Evolutionary conservation across 805 yeast species (phyloP), one percentile per base, ranked within the genome.

Genomic region (Blastobotrys peoriensis): DNA sequence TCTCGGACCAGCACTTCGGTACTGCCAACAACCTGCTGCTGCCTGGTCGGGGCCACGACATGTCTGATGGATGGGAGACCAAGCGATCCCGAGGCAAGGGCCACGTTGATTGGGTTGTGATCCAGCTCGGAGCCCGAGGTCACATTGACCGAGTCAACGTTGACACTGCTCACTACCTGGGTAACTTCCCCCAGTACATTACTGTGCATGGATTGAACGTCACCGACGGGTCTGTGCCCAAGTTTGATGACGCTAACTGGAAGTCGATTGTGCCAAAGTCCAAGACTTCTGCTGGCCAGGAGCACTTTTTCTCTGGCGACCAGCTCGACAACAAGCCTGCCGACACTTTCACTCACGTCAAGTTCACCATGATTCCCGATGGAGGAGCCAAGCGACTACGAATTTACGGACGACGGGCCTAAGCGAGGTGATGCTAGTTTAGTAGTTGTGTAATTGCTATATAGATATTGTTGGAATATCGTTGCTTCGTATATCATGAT

Each of bases 61-160:
- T 91, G 98, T 79, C 93, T 41, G 98, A 93, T 60, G 98, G 98
- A 10, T 91, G 98, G 98, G 98, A 91, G 63, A 91, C 98, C 19
- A 78, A 77, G 56, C 78, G 98, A 62, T 87, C 96, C 1, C 76
- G 98, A 62, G 71, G 68, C 9, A 76, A 80, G 3, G 88, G 86
- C 36, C 98, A 91, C 62, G 79, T 76, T 33, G 98, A 91, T 69
- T 91, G 96, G 96, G 96, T 79, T 2, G 76, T 86, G 42, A 75
- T 91, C 47, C 78, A 82, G 55, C 74, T 91, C 43, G 97, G 96
- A 16, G 78, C 81, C 27, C 71, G 86, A 3, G 70, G 70, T 13
- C 51, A 55, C 36, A 70, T 87, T 43, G 67, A 73, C 20, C 69
- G 75, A 46, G 65, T 89, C 33, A 73, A 84, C 4, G 76, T 91